These are phyloP conservation scores for Theobroma cacao DNA, from an alignment of 345 rosid genomes.

Conservation along the genomic window DNA sequence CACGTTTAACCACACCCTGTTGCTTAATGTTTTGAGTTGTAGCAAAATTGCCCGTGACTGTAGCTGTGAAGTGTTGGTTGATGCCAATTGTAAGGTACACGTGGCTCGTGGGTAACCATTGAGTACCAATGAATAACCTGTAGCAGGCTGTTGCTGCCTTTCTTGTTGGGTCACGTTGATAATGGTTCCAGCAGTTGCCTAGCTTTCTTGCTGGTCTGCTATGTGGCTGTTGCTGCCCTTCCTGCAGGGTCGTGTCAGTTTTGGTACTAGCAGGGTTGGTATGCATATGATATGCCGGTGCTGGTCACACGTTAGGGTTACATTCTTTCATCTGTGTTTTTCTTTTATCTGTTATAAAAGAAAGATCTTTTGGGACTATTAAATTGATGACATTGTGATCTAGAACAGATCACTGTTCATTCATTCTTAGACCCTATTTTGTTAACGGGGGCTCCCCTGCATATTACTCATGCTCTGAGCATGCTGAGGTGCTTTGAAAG, in stretches of 20 bases:
- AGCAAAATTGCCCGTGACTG: conserved; percentile 35
- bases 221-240: conserved; percentile 16
- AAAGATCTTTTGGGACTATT: background rate
- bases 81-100: conserved; percentile 32
- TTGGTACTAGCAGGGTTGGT: background rate
- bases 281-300: background rate
- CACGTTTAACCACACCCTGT: conserved; percentile 15
- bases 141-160: conserved; percentile 37
- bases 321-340: background rate
- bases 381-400: background rate
- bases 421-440: background rate
- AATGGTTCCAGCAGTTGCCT: conserved; percentile 21
- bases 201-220: conserved; percentile 27
- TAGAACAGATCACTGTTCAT: background rate
- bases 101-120: conserved; percentile 27
- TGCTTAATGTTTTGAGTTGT: conserved; percentile 49
- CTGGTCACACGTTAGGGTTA: background rate
- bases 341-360: background rate
- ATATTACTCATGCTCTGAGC: background rate
- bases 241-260: background rate
- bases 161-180: conserved; percentile 20
- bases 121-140: conserved; percentile 24
- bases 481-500: background rate
- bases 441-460: background rate
- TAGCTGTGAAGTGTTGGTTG: conserved; percentile 50